Evolutionary conservation across 139 green algal genomes (phyloP).

Genomic region (Auxenochlorella protothecoides): DNA sequence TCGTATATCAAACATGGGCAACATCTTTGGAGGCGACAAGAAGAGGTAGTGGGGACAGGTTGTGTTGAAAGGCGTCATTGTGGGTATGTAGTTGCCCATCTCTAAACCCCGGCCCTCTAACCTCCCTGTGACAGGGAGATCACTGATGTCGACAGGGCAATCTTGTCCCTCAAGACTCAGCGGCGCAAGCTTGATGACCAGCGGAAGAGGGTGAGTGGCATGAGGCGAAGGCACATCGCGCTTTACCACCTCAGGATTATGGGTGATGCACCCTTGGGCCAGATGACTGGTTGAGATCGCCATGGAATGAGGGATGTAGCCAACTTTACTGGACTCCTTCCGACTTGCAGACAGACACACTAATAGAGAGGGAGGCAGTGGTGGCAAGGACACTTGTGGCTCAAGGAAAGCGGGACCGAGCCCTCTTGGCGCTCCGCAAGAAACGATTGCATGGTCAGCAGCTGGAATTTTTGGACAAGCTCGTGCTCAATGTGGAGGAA

Average conservation of each 20-base stretch:
- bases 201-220: conserved; percentile 20
- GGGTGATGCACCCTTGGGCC: conserved; percentile 2
- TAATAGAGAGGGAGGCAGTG: conserved; percentile 28
- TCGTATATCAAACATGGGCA: too few species aligned
- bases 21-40: too few species aligned
- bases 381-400: conserved; percentile 32
- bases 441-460: conserved; percentile 54
- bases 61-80: too few species aligned
- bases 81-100: too few species aligned
- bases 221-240: too few species aligned
- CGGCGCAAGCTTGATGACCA: conserved; percentile 48
- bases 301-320: too few species aligned
- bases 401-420: conserved; percentile 26
- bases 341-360: conserved; percentile 25
- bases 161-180: conserved; percentile 65
- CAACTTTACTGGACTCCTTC: too few species aligned
- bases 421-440: conserved; percentile 59
- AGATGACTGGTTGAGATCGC: neutral
- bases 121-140: conserved; percentile 20
- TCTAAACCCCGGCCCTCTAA: neutral
- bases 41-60: too few species aligned
- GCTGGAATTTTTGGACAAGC: conserved; percentile 32
- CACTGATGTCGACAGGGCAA: conserved; percentile 53
- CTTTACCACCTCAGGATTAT: neutral
- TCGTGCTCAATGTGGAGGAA: conserved; percentile 52